Evolutionary conservation across 2,329 filamentous ascomycete species (phyloP).

Genomic region (Cordyceps javanica): DNA sequence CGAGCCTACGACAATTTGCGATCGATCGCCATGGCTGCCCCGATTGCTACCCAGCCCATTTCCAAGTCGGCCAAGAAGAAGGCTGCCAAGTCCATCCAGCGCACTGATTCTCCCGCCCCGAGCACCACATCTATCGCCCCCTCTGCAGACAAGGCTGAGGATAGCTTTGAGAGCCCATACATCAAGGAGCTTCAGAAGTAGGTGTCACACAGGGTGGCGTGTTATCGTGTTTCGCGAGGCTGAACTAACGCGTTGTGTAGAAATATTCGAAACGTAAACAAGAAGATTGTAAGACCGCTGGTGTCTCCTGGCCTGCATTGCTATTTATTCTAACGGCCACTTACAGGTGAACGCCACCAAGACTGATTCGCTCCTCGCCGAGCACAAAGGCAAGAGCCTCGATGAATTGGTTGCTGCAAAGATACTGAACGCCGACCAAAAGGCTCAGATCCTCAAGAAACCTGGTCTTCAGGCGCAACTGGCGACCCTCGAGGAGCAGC

Average conservation of each 20-base stretch:
- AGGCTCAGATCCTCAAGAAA: slow-evolving; percentile 71
- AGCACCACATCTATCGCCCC: slow-evolving; percentile 39
- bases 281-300: slow-evolving; percentile 72
- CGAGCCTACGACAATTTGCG: neutral
- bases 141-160: slow-evolving; percentile 53
- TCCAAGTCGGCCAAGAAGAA: slow-evolving; percentile 67
- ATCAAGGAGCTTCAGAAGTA: slow-evolving; percentile 90
- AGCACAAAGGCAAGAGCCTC: slow-evolving; percentile 64
- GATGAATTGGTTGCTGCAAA: slow-evolving; percentile 65
- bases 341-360: slow-evolving; percentile 62
- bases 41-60: slow-evolving; percentile 49
- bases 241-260: slow-evolving; percentile 37
- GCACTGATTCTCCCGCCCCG: slow-evolving; percentile 50
- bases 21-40: slow-evolving; percentile 49
- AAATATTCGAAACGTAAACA: slow-evolving; percentile 85
- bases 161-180: slow-evolving; percentile 65
- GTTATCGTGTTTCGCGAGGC: neutral
- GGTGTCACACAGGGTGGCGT: slow-evolving; percentile 24
- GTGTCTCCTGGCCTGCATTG: slow-evolving; percentile 10
- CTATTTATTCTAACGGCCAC: neutral
- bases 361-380: slow-evolving; percentile 61
- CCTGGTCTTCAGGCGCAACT: slow-evolving; percentile 64
- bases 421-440: slow-evolving; percentile 77
- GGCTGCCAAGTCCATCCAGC: slow-evolving; percentile 43
- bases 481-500: slow-evolving; percentile 65